phyloP scores from a whole-genome alignment of 2,329 filamentous ascomycete genomes.

The Aureobasidium sp. region DNA sequence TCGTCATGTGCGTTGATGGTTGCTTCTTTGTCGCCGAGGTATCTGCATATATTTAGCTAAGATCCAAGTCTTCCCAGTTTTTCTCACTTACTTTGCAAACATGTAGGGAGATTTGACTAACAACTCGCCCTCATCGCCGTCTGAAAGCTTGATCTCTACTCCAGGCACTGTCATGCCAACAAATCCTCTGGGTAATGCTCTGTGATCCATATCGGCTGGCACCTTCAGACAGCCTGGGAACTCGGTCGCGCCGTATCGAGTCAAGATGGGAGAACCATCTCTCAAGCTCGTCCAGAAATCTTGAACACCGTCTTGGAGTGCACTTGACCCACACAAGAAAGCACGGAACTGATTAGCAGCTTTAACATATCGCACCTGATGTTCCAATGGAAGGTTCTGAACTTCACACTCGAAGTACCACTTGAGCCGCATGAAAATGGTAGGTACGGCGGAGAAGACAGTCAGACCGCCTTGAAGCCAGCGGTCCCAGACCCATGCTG shows the following conservation, averaged over 20 bases:
- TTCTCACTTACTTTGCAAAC: conserved; percentile 27
- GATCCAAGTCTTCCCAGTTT: not conserved
- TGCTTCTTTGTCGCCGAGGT: not conserved
- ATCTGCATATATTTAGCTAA: not conserved
- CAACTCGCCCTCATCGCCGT: conserved; percentile 43
- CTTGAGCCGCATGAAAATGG: conserved; percentile 42
- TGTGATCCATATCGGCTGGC: conserved; percentile 29
- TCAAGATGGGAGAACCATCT: conserved; percentile 31
- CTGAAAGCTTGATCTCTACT: conserved; percentile 37
- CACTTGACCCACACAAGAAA: conserved; percentile 40
- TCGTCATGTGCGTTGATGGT: not conserved
- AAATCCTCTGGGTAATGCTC: conserved; percentile 29
- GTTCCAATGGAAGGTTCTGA: conserved; percentile 23
- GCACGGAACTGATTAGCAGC: conserved; percentile 36
- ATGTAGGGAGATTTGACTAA: conserved; percentile 31
- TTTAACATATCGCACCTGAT: conserved; percentile 31
- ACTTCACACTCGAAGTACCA: conserved; percentile 36
- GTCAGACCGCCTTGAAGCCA: conserved; percentile 36
- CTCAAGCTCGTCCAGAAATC: conserved; percentile 42
- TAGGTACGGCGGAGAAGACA: conserved; percentile 46
- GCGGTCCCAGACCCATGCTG: conserved; percentile 38
- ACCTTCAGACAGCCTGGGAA: conserved; percentile 43
- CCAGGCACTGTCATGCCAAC: conserved; percentile 42
- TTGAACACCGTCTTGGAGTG: conserved; percentile 42
- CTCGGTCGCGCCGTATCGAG: conserved; percentile 45